Evolutionary conservation across 805 yeast genomes (phyloP).

Genomic region (Kazachstania psychrophila): DNA sequence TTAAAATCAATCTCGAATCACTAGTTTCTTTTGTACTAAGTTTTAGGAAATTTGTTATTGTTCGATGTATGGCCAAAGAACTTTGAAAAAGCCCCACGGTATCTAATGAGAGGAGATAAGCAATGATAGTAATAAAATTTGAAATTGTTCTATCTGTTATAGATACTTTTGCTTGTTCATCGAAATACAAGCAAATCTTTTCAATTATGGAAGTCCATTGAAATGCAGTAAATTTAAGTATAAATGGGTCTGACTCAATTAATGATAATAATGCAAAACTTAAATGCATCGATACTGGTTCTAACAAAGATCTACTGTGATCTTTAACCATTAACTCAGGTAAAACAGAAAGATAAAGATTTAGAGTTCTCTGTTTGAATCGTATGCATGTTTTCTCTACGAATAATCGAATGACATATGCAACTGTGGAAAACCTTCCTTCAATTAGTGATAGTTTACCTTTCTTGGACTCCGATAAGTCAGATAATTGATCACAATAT

Average conservation of each 20-base stretch:
- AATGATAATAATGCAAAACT: constrained; percentile 17
- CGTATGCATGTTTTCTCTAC: constrained; percentile 23
- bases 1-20: constrained; percentile 30
- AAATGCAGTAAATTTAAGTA: constrained; percentile 17
- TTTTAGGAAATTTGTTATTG: constrained; percentile 17
- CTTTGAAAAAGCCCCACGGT: constrained; percentile 17
- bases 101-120: constrained; percentile 19
- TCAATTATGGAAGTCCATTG: constrained; percentile 20
- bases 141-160: constrained; percentile 20
- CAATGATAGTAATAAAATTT: constrained; percentile 23
- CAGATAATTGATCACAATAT: constrained; percentile 9
- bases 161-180: constrained; percentile 8
- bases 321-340: constrained; percentile 19
- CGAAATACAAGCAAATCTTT: constrained; percentile 9
- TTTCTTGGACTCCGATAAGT: constrained; percentile 24
- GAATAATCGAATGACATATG: constrained; percentile 24
- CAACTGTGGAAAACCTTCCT: constrained; percentile 16
- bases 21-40: constrained; percentile 21
- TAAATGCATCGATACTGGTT: constrained; percentile 19
- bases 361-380: constrained; percentile 21
- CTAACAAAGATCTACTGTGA: constrained; percentile 8
- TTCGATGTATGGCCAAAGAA: constrained; percentile 11
- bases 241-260: constrained; percentile 15
- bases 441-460: constrained; percentile 29
- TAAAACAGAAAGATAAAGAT: constrained; percentile 14